Evolutionary conservation across 2,329 filamentous ascomycete genomes (phyloP), one percentile per base, ranked within the genome.

Genomic region (Sclerotinia sclerotiorum): DNA sequence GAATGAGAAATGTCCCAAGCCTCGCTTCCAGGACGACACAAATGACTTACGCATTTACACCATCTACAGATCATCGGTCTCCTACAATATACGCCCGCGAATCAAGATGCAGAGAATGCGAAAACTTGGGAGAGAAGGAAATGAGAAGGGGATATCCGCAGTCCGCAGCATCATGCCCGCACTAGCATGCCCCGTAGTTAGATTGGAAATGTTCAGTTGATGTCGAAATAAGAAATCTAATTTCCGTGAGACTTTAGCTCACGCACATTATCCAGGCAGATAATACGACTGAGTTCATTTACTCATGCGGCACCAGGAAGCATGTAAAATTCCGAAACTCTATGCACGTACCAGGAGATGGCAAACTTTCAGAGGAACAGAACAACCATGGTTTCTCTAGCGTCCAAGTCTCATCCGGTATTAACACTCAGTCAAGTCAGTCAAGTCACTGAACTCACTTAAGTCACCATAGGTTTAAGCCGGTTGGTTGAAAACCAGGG

Each of bases 41-140:
- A 56, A 56, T 19, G 54, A 39, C 32, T 56, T 15, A 13, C 32
- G 11, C 11, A 56, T 56, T 39, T 2, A 21, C 15, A 56, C 11
- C 6, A 15, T 24, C 24, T 24, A 39, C 32, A 56, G 32, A 56
- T 56, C 54, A 32, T 13, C 39, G 13, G 32, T 3, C 32, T 39
- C 17, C 6, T 13, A 24, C 54, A 10, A 42, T 42, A 42, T 42
- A 42, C 13, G 39, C 39, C 39, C 39, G 21, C 13, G 4, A 39
- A 32, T 56, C 7, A 24, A 39, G 54, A 39, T 39, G 32, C 21
- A 56, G 21, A 11, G 27, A 55, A 32, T 32, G 52, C 21, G 29
- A 55, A 55, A n/a, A 29, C 29, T 55, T 35, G 32, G 52, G 27
- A 55, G 52, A 55, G 32, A 35, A 55, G 35, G 52, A n/a, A 55